Percentiles rank a stretch among this genome's conserved stretches.
Conservation (phyloP, 1,284 basidiomycete genomes). For the Hemileia vastatrix region DNA sequence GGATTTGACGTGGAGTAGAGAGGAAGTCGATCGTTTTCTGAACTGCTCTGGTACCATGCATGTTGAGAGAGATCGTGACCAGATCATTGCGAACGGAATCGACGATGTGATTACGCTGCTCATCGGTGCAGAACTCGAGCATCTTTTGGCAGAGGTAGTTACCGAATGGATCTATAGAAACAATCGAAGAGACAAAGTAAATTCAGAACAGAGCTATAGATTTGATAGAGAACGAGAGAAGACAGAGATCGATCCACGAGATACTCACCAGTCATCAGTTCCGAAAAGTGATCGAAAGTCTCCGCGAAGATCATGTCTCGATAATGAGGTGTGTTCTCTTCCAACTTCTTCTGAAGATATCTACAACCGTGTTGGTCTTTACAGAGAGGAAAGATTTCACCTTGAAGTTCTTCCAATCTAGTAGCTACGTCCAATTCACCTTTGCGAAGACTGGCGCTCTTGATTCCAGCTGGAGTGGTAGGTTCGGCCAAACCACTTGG, state of each 20-base stretch:
- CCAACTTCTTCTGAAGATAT: conserved; percentile 97
- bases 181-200: not conserved
- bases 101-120: conserved; percentile 93
- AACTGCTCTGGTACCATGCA: conserved; percentile 98
- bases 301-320: conserved; percentile 99
- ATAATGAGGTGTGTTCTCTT: conserved; percentile 86
- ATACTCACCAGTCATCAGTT: conserved; percentile 81
- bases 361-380: conserved; percentile 93
- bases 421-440: conserved; percentile 77
- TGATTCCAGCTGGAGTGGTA: not conserved
- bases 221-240: too few species aligned
- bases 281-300: conserved; percentile 94
- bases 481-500: not conserved
- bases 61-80: conserved; percentile 96
- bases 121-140: conserved; percentile 92
- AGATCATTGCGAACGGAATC: conserved; percentile 95
- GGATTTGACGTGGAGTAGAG: conserved; percentile 90
- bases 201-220: too few species aligned
- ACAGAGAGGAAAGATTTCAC: conserved; percentile 44
- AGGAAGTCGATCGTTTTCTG: conserved; percentile 99
- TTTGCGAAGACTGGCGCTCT: not conserved
- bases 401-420: conserved; percentile 85
- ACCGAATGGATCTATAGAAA: conserved; percentile 75
- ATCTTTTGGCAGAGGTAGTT: conserved; percentile 99
- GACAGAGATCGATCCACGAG: not conserved